Conservation (phyloP, 2,329 filamentous ascomycete species). For the Colletotrichum tropicale region DNA sequence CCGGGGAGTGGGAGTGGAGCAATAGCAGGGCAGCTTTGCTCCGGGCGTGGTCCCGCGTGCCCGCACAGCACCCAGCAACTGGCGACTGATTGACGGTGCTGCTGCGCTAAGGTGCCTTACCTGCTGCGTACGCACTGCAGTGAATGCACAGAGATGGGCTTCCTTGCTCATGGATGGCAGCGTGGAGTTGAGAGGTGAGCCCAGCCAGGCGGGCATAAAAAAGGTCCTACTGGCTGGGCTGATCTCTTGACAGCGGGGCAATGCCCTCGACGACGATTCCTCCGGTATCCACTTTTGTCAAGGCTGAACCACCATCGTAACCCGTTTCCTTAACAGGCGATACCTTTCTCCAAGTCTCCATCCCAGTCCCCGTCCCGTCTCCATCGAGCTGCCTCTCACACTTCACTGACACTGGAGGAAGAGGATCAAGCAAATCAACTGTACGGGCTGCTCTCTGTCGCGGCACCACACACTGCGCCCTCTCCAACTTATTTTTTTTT, state of each 20-base stretch:
- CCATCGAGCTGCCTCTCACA: conserved; percentile 1
- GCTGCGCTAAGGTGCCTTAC: not conserved
- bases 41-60: not conserved
- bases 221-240: conserved; percentile 2
- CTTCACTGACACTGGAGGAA: not conserved
- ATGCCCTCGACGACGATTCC: not conserved
- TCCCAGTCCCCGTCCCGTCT: not conserved
- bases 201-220: not conserved
- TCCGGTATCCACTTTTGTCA: not conserved
- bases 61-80: not conserved
- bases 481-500: not conserved
- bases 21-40: not conserved
- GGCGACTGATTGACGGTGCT: not conserved
- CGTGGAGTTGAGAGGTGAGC: not conserved
- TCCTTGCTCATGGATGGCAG: not conserved
- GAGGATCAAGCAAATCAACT: not conserved
- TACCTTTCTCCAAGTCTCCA: not conserved
- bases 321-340: not conserved
- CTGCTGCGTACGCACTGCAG: not conserved
- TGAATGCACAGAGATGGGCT: not conserved
- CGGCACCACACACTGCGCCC: not conserved
- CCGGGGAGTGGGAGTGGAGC: not conserved
- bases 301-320: accelerated
- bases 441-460: not conserved
- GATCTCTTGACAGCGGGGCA: not conserved